A percentile compares a stretch with the other conserved stretches of the same genome.
phyloP scores from a whole-genome alignment of 306 rosid species.

The Vicia sativa region DNA sequence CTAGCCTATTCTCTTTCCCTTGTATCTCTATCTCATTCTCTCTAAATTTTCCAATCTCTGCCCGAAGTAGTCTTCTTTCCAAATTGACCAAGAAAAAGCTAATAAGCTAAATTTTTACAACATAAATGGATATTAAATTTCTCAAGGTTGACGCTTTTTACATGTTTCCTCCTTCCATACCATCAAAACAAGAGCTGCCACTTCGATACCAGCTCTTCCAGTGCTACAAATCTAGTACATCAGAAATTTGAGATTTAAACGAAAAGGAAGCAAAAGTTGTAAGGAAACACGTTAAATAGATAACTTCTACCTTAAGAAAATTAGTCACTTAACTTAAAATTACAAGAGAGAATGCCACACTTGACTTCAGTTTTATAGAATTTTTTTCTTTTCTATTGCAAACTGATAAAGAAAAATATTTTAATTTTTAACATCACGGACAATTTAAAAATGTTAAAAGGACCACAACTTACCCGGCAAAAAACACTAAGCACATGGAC shows the following conservation, averaged over 20 bases:
- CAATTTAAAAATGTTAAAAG: constrained; percentile 11
- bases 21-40: constrained; percentile 10
- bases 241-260: neutral
- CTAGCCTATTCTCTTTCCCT: constrained; percentile 20
- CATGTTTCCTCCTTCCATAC: constrained; percentile 31
- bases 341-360: no score
- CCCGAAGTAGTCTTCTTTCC: constrained; percentile 15
- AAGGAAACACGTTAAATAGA: constrained; percentile 1
- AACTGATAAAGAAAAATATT: constrained; percentile 21
- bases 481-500: constrained; percentile 84
- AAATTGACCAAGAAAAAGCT: constrained; percentile 20
- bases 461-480: constrained; percentile 47
- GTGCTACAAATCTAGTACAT: constrained; percentile 21
- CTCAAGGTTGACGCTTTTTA: constrained; percentile 21
- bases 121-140: constrained; percentile 13
- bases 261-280: neutral
- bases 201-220: constrained; percentile 24
- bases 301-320: constrained; percentile 24
- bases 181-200: constrained; percentile 28
- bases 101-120: constrained; percentile 35
- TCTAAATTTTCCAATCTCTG: constrained; percentile 27
- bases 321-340: constrained; percentile 3
- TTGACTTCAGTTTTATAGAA: no score
- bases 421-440: constrained; percentile 7
- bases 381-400: constrained; percentile 23